phyloP scores from a whole-genome alignment of 306 rosid species.

The Rosa rugosa region DNA sequence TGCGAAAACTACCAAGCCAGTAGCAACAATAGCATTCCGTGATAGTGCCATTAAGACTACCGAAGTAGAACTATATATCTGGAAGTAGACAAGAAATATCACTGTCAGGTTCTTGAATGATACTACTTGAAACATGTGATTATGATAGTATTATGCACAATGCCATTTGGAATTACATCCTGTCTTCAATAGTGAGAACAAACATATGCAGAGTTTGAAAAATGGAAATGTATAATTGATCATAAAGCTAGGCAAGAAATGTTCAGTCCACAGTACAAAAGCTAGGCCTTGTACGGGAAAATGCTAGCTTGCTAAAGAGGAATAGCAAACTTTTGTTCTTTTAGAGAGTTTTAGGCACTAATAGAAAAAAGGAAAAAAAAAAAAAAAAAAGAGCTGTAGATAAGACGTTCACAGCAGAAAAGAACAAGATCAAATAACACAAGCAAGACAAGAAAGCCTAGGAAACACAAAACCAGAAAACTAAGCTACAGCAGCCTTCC shows the following conservation, averaged over 20 bases:
- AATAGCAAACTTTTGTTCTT: too few species aligned
- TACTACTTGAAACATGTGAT: not conserved
- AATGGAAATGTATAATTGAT: not conserved
- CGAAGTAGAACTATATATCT: not conserved
- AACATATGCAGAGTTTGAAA: not conserved
- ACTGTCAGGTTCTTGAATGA: not conserved
- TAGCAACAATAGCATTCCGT: slow-evolving; percentile 66
- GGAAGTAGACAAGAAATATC: not conserved
- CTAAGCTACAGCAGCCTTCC: not conserved
- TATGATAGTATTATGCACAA: not conserved
- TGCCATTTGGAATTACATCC: not conserved
- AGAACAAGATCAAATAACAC: not conserved
- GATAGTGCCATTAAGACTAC: slow-evolving; percentile 46
- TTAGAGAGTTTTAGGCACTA: too few species aligned
- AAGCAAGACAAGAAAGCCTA: not conserved
- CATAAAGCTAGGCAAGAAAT: not conserved
- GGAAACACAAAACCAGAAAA: not conserved
- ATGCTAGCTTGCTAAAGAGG: too few species aligned
- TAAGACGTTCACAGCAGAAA: not conserved
- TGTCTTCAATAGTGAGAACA: not conserved
- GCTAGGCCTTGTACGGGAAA: too few species aligned
- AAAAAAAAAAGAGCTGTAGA: too few species aligned
- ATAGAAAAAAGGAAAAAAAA: too few species aligned
- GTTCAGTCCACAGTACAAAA: not conserved
- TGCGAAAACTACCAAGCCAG: slow-evolving; percentile 67